phyloP scores from a whole-genome alignment of 495 filamentous ascomycete species.

The Elaphomyces granulatus region DNA sequence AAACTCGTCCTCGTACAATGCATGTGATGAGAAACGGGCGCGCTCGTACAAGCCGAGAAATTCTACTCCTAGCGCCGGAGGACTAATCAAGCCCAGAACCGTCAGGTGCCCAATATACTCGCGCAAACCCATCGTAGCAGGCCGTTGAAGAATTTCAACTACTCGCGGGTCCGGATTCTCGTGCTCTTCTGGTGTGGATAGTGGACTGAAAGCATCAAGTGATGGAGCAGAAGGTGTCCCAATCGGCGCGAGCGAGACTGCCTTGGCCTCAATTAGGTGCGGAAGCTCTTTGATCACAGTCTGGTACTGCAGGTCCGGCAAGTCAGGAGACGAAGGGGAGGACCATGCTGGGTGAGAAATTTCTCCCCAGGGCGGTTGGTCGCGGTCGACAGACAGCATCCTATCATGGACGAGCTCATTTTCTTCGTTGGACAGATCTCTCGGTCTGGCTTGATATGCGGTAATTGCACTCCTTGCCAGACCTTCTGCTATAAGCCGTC shows the following conservation, averaged over 20 bases:
- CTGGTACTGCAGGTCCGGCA: constrained; percentile 66
- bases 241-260: constrained; percentile 67
- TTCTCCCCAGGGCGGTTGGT: constrained; percentile 54
- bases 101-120: constrained; percentile 67
- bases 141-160: constrained; percentile 56
- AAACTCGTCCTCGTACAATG: constrained; percentile 54
- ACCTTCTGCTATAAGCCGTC: constrained; percentile 55
- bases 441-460: constrained; percentile 62
- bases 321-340: constrained; percentile 54
- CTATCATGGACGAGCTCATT: constrained; percentile 19
- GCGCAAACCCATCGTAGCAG: constrained; percentile 58
- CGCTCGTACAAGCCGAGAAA: constrained; percentile 71
- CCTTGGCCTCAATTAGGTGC: constrained; percentile 86
- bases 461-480: constrained; percentile 66
- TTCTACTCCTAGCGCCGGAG: constrained; percentile 36
- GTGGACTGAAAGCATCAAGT: constrained; percentile 20
- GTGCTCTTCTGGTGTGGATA: constrained; percentile 10
- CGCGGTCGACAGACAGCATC: constrained; percentile 21
- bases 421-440: constrained; percentile 26
- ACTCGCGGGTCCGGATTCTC: constrained; percentile 43
- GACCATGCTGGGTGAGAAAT: constrained; percentile 86
- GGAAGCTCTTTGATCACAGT: constrained; percentile 77
- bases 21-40: constrained; percentile 58
- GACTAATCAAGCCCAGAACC: constrained; percentile 46
- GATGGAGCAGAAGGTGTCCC: constrained; percentile 43